These are phyloP conservation scores for Mycosphaerella arachidis DNA, from an alignment of 2,329 filamentous ascomycete genomes.

Conservation along the genomic window DNA sequence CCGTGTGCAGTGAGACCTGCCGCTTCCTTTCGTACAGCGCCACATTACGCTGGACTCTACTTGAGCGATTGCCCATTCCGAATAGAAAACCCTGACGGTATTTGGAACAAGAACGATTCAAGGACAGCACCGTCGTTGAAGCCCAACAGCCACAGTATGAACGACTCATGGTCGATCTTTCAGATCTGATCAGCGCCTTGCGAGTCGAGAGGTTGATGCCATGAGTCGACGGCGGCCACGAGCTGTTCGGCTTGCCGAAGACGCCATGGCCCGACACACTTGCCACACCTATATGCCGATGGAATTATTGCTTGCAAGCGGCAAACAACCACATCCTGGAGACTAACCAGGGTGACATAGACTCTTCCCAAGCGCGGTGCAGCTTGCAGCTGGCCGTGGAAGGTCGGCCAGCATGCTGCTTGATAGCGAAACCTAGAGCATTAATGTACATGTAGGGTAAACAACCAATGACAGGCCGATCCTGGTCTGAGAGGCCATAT, in stretches of 20 bases:
- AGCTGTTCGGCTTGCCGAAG: background rate
- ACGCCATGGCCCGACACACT: background rate
- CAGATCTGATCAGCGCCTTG: background rate
- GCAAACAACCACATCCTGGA: slow-evolving; percentile 2
- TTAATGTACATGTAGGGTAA: background rate
- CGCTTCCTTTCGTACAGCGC: background rate
- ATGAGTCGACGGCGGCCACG: slow-evolving; percentile 1
- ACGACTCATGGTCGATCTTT: background rate
- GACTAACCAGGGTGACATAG: background rate
- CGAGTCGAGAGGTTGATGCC: background rate
- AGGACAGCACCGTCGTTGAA: background rate
- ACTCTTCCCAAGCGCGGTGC: background rate
- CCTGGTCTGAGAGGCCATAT: slow-evolving; percentile 8
- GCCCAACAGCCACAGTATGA: background rate
- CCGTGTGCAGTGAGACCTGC: background rate
- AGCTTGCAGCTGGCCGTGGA: background rate
- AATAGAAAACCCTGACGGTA: background rate
- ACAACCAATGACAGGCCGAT: slow-evolving; percentile 10
- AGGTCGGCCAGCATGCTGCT: slow-evolving; percentile 1
- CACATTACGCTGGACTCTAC: background rate
- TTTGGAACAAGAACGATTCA: background rate
- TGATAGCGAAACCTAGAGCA: slow-evolving; percentile 1
- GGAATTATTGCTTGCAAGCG: slow-evolving; percentile 2
- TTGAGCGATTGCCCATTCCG: background rate
- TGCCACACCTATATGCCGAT: background rate